Conservation (phyloP, 768 basidiomycete genomes). For the Leccinum rimulosum region DNA sequence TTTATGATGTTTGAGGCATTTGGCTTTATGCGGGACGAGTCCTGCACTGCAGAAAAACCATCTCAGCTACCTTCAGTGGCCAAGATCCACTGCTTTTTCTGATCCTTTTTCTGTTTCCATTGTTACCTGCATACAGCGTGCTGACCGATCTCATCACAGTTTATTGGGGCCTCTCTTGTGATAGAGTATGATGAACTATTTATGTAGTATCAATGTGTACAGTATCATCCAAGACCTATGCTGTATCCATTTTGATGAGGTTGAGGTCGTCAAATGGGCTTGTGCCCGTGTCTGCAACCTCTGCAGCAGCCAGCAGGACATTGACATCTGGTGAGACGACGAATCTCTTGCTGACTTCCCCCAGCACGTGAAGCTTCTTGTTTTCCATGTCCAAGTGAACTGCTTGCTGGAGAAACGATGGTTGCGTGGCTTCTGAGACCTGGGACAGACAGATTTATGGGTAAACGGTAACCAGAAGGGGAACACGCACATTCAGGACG, state of each 20-base stretch:
- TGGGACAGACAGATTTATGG: conserved; percentile 27
- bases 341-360: conserved; percentile 85
- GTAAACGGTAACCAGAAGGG: background rate
- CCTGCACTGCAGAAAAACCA: conserved; percentile 79
- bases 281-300: conserved; percentile 41
- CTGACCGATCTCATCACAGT: conserved; percentile 30
- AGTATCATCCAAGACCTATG: background rate
- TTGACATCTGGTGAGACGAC: conserved; percentile 84
- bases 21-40: conserved; percentile 73
- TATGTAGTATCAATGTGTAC: background rate
- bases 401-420: conserved; percentile 87
- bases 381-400: conserved; percentile 62
- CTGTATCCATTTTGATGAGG: conserved; percentile 54
- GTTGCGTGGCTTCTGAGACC: conserved; percentile 80
- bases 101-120: conserved; percentile 21
- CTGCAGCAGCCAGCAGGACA: conserved; percentile 64
- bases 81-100: conserved; percentile 45
- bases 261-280: conserved; percentile 41
- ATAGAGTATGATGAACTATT: background rate
- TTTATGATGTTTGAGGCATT: conserved; percentile 89
- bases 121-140: background rate
- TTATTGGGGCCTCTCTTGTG: background rate
- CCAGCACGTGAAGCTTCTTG: conserved; percentile 68
- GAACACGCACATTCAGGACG: conserved; percentile 63
- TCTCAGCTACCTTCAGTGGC: conserved; percentile 89